Evolutionary conservation across 2,329 filamentous ascomycete species (phyloP), one percentile per base, ranked within the genome.

Genomic region (Colletotrichum chrysophilum): DNA sequence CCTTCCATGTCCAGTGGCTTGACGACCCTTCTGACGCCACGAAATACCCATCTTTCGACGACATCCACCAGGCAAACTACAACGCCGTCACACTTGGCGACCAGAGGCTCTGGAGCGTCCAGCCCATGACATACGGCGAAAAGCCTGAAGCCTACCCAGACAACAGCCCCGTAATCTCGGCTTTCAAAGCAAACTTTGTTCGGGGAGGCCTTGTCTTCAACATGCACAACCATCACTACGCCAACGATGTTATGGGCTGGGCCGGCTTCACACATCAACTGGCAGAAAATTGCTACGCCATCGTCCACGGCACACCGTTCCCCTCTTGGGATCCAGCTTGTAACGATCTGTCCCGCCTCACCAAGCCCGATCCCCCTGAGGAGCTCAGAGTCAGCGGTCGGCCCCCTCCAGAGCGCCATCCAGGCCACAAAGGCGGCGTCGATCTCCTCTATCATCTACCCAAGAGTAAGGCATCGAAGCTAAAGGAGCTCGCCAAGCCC

Each of bases 161-260:
- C 18, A 79, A 71, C 6, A 83, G 77, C 9, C 85, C 86, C 3
- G 72, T 81, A 1, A 78, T 82, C 0, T 80, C 86, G 0, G 85
- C 82, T 0, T 88, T 85, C 78, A 83, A 87, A 69, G 83, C 83
- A 1, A 88, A 84, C 77, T 85, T 88, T 55, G 79, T 88, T 30
- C 81, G 79, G 0, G 86, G 86, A 4, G 86, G 86, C 0, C 74
- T 88, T 2, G 81, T 88, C 10, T 83, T 88, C 67, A 84, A 82
- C 38, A 85, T 85, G 66, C 85, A 87, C 55, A 78, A 81, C 66
- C 87, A 88, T 60, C 86, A 88, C 71, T 88, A 85, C 64, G 77
- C 83, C 56, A 86, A 85, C 73, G 86, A 88, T 75, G 79, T 86
- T 0, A 86, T 85, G 82, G 85, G 84, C 5, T 87, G 86, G 85